A percentile compares a stretch with the other conserved stretches of the same genome.
These are phyloP conservation scores for Saitozyma podzolica DNA, from an alignment of 768 basidiomycete genomes.

Conservation along the genomic window DNA sequence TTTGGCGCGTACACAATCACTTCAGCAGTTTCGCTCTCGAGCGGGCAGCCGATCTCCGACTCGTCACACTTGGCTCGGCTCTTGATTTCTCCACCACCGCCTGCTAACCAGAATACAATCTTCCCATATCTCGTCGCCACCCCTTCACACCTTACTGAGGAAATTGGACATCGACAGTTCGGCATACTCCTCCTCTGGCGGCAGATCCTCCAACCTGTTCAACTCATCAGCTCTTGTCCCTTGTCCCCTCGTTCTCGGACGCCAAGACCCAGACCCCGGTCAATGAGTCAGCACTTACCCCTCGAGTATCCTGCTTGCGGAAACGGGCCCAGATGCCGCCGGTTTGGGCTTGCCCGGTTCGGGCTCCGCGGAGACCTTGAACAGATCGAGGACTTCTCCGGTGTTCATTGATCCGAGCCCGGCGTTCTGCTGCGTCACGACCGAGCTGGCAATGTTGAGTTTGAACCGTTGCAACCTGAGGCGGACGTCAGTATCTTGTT, in stretches of 20 bases:
- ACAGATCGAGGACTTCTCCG: constrained; percentile 91
- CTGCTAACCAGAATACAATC: not conserved
- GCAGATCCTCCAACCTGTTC: constrained; percentile 73
- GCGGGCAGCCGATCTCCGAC: too few relatives aligned
- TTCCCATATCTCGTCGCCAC: not conserved
- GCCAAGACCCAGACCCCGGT: not conserved
- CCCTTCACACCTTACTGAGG: constrained; percentile 57
- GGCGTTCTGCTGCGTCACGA: constrained; percentile 96
- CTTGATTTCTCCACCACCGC: too few relatives aligned
- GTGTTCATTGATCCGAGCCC: constrained; percentile 95
- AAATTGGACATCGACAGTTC: constrained; percentile 81
- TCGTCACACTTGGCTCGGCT: too few relatives aligned
- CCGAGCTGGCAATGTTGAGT: constrained; percentile 92
- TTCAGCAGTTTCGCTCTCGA: too few relatives aligned
- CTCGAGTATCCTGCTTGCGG: constrained; percentile 79
- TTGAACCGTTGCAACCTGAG: constrained; percentile 94
- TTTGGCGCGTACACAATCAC: too few relatives aligned
- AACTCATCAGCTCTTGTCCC: not conserved
- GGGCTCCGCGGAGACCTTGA: constrained; percentile 67
- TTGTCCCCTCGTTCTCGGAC: too few relatives aligned
- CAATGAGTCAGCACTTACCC: constrained; percentile 54
- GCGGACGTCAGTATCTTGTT: not conserved
- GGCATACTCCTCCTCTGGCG: constrained; percentile 89
- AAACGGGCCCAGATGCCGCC: constrained; percentile 59
- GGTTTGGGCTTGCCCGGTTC: constrained; percentile 55